A percentile compares a stretch with the other conserved stretches of the same genome.
phyloP scores from a whole-genome alignment of 1,284 basidiomycete species.

The Thelephora terrestris region DNA sequence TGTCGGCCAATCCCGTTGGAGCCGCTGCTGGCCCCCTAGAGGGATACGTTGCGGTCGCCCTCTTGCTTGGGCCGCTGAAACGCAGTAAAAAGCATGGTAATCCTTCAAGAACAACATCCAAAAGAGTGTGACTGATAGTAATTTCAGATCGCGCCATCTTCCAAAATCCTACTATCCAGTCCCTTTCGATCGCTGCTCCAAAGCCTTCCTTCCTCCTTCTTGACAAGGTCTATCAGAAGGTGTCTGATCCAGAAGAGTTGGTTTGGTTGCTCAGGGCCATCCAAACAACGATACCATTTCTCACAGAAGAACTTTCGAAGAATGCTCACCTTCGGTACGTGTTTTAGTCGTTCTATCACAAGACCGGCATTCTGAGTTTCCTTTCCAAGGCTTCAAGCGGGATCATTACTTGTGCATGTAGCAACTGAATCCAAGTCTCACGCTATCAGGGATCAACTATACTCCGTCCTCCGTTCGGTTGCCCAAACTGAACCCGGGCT shows the following conservation, averaged over 20 bases:
- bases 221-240: conserved; percentile 79
- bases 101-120: conserved; percentile 2
- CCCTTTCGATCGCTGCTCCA: conserved; percentile 32
- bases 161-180: conserved; percentile 33
- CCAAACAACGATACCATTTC: conserved; percentile 40
- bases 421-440: conserved; percentile 46
- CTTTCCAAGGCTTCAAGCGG: conserved; percentile 43
- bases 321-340: conserved; percentile 49
- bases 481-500: conserved; percentile 31
- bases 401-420: conserved; percentile 59
- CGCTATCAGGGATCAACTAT: conserved; percentile 40
- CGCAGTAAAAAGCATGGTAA: conserved; percentile 43
- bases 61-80: conserved; percentile 54
- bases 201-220: conserved; percentile 83
- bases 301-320: conserved; percentile 44
- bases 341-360: not conserved
- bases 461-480: conserved; percentile 31
- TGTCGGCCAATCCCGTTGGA: conserved; percentile 47
- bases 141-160: conserved; percentile 26
- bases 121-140: conserved; percentile 7
- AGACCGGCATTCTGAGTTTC: conserved; percentile 1
- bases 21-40: conserved; percentile 62
- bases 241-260: conserved; percentile 57
- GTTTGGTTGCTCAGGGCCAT: conserved; percentile 70
- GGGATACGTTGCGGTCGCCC: conserved; percentile 69